Percentiles rank a stretch among this genome's conserved stretches.
phyloP scores from a whole-genome alignment of 139 green algal genomes.

The Chlamydomonas incerta region DNA sequence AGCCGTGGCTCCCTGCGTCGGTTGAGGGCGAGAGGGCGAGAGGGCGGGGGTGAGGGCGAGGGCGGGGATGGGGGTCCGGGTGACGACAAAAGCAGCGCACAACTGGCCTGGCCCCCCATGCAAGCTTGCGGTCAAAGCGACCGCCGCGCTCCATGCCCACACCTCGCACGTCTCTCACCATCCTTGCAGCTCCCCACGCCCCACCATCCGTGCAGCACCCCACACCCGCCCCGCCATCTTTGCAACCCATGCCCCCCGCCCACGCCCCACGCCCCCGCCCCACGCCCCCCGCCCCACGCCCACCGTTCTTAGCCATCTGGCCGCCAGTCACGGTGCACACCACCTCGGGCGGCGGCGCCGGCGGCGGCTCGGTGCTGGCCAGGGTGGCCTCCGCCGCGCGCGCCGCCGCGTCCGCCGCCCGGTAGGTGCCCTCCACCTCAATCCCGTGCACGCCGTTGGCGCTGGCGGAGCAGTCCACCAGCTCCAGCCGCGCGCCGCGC shows the following conservation, averaged over 20 bases:
- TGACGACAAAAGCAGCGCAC: no score
- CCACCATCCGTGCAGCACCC: neutral
- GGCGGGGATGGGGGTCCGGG: no score
- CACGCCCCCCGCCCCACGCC: no score
- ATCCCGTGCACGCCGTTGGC: neutral
- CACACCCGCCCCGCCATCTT: neutral
- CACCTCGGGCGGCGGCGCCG: neutral
- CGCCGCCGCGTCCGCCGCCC: neutral
- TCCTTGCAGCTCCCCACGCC: no score
- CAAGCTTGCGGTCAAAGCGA: no score
- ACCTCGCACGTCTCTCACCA: no score
- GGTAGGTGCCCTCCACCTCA: neutral
- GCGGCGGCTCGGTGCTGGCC: neutral
- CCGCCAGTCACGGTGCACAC: neutral
- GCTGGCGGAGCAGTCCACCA: conserved; percentile 12
- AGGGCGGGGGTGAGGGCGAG: no score
- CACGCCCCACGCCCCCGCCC: no score
- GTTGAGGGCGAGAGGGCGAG: neutral
- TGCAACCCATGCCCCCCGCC: no score
- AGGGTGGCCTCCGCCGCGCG: neutral
- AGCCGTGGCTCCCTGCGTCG: neutral
- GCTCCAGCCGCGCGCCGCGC: neutral
- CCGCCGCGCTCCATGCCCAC: no score
- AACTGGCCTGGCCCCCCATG: no score
- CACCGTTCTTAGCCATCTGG: conserved; percentile 21